phyloP scores from a whole-genome alignment of 2,329 filamentous ascomycete species.

The Fusarium coicis region DNA sequence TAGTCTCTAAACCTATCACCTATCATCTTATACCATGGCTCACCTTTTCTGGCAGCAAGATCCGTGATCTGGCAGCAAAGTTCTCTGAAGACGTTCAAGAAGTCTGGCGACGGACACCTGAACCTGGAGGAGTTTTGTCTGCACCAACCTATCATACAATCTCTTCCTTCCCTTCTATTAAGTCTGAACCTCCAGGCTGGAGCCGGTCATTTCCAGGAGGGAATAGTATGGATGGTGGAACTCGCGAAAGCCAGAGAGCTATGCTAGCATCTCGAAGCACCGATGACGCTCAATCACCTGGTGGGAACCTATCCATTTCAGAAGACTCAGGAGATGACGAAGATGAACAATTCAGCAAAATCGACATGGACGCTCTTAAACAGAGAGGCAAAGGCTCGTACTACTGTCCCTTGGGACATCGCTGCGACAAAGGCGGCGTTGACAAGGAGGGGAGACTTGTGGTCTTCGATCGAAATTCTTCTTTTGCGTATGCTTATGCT shows the following conservation, averaged over 20 bases:
- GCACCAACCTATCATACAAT: slow-evolving; percentile 33
- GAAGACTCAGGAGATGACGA: slow-evolving; percentile 48
- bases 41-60: slow-evolving; percentile 44
- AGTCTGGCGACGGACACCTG: slow-evolving; percentile 43
- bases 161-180: slow-evolving; percentile 40
- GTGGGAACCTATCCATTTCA: slow-evolving; percentile 41
- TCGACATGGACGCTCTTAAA: slow-evolving; percentile 54
- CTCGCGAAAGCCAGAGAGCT: slow-evolving; percentile 38
- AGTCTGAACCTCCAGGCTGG: slow-evolving; percentile 35
- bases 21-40: slow-evolving; percentile 14
- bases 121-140: slow-evolving; percentile 19
- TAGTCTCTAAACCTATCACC: slow-evolving; percentile 28
- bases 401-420: slow-evolving; percentile 49
- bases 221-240: slow-evolving; percentile 37
- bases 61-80: slow-evolving; percentile 48
- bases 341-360: slow-evolving; percentile 50
- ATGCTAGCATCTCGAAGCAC: slow-evolving; percentile 37
- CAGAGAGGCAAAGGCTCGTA: slow-evolving; percentile 54
- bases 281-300: slow-evolving; percentile 24
- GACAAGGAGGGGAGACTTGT: slow-evolving; percentile 52
- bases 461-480: slow-evolving; percentile 55
- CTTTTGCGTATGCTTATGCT: slow-evolving; percentile 49
- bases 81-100: slow-evolving; percentile 50
- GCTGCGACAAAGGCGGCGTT: slow-evolving; percentile 55
- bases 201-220: slow-evolving; percentile 23